Base-by-base conservation (phyloP, 345 rosid species). In the Excoecaria cochinchinensis region DNA sequence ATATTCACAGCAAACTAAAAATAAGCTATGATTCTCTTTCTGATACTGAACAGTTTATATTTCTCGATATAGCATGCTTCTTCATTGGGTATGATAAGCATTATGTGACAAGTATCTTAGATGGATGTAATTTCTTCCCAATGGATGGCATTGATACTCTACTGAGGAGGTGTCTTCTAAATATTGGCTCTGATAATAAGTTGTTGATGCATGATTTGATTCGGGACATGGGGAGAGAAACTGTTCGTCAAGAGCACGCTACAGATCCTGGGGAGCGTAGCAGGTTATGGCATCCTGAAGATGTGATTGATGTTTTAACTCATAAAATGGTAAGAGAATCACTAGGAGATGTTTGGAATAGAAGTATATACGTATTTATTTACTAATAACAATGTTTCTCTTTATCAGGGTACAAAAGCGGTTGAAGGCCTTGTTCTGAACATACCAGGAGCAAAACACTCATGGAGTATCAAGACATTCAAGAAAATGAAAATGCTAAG, bases 51-150 rank as follows among this genome's bases (percentile, higher is more conserved):
- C 70, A 81, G 36, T 36, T 12, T 39, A 24, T 81, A 21, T 76
- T 81, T 47, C 83, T 81, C 48, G 80, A 81, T n/a, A 77, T 77
- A 42, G 78, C 84, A 7, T 77, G 84, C 52, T 77, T 81, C 67
- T 81, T 73, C 61, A 50, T 69, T 48, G 57, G 69, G 38, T 17
- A 63, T 42, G 64, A 70, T 6, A 69, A 44, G n/a, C 24, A 77
- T n/a, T 73, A 40, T 50, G 48, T 74, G 4, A 39, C 55, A 39
- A 72, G 69, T 52, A 69, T 76, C 64, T 51, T 74, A 46, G 66
- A 77, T 15, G 81, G 40, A 9, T 74, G 70, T 24, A 58, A 55
- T 24, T 70, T 68, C 24, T 73, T 51, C 40, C 74, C 69, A 55
- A 14, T 8, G 21, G 14, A 15, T 24, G 75, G 75, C 17, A 55